Evolutionary conservation across 805 yeast species (phyloP).

Genomic region (Candida pseudofarinosa): DNA sequence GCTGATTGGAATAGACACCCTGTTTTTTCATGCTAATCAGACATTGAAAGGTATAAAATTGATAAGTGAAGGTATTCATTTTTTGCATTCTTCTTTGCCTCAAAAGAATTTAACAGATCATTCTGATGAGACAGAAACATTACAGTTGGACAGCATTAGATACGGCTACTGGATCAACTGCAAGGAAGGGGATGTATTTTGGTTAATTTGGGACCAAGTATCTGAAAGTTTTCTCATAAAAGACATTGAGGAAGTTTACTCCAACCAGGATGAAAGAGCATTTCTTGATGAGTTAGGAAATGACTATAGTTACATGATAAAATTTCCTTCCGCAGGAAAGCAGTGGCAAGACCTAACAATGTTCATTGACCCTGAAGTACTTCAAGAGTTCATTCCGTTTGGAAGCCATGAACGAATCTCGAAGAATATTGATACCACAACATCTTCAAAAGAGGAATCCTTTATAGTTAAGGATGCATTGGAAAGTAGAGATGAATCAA

Average conservation of each 20-base stretch:
- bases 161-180: conserved; percentile 39
- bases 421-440: conserved; percentile 38
- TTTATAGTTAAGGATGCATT: conserved; percentile 36
- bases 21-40: conserved; percentile 41
- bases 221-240: conserved; percentile 13
- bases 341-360: conserved; percentile 11
- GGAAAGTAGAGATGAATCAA: conserved; percentile 13
- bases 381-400: conserved; percentile 16
- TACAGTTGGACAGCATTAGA: conserved; percentile 15
- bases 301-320: conserved; percentile 30
- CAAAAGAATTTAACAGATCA: background rate
- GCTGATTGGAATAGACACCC: conserved; percentile 45
- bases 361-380: conserved; percentile 19
- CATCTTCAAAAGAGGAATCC: conserved; percentile 50
- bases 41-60: conserved; percentile 48
- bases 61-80: conserved; percentile 49
- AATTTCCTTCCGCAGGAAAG: conserved; percentile 27
- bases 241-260: conserved; percentile 15
- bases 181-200: conserved; percentile 27
- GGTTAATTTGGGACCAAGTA: conserved; percentile 32
- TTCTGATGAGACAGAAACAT: background rate
- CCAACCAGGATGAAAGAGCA: conserved; percentile 24
- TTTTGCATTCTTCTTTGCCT: conserved; percentile 47
- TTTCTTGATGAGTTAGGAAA: conserved; percentile 23
- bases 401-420: conserved; percentile 1